Conservation (phyloP, 129 eudicot genomes). For the Sambucus nigra region DNA sequence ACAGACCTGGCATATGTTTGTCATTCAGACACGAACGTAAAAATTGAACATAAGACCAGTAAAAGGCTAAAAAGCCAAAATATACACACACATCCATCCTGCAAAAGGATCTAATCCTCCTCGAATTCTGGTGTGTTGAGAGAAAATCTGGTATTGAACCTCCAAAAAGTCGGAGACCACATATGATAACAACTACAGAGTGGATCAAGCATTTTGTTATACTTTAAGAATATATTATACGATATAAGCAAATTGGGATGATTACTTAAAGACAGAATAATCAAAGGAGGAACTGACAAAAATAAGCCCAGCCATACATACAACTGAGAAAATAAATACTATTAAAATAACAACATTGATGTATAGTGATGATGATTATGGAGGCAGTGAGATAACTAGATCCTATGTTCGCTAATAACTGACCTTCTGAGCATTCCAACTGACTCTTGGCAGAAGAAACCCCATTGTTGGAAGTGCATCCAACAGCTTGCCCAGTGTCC, state of each 20-base stretch:
- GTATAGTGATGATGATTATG: conserved; percentile 1
- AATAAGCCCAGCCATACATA: no score
- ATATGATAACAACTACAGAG: background rate
- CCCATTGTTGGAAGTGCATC: conserved; percentile 17
- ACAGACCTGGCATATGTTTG: conserved; percentile 28
- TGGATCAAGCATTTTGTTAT: background rate
- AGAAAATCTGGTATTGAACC: background rate
- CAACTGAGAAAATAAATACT: no score
- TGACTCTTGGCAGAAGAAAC: conserved; percentile 14
- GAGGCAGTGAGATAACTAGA: background rate
- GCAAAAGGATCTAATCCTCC: background rate
- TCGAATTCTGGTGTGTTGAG: background rate
- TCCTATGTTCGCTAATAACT: conserved; percentile 1
- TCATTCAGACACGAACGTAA: conserved; percentile 13
- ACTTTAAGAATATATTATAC: conserved; percentile 1
- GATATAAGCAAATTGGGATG: background rate
- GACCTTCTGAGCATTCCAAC: conserved; percentile 22
- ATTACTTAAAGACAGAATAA: background rate
- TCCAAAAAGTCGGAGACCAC: background rate
- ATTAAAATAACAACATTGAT: no score
- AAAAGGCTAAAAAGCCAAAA: background rate
- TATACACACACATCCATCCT: conserved; percentile 5
- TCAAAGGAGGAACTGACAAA: background rate
- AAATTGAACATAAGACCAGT: conserved; percentile 6
- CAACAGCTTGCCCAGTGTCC: conserved; percentile 29